Conservation (phyloP, 805 yeast genomes). For the Pichia phayaonensis region DNA sequence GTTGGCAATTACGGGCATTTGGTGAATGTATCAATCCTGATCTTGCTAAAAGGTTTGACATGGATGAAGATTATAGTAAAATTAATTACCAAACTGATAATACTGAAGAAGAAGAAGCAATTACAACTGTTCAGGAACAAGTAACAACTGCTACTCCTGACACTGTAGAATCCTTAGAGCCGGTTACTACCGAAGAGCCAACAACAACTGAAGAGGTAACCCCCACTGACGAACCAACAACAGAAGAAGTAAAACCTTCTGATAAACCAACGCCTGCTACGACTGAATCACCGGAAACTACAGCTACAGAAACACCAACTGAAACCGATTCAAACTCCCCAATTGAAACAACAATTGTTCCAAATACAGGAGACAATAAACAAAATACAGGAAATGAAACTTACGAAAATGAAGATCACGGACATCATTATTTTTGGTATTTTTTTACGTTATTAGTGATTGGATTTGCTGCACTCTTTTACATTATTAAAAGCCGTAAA, state of each 20-base stretch:
- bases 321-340: neutral
- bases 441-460: conserved; percentile 50
- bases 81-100: conserved; percentile 22
- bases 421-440: conserved; percentile 14
- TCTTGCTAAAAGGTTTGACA: conserved; percentile 50
- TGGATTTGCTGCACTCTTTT: conserved; percentile 44
- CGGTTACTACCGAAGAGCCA: neutral
- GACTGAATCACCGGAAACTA: neutral
- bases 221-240: neutral
- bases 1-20: conserved; percentile 75
- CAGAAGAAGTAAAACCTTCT: conserved; percentile 5
- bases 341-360: neutral
- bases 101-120: conserved; percentile 9
- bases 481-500: conserved; percentile 33
- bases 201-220: conserved; percentile 7
- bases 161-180: neutral
- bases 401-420: neutral
- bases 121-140: neutral
- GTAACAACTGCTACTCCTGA: conserved; percentile 3
- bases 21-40: conserved; percentile 69
- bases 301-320: neutral
- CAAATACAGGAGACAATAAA: neutral
- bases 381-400: conserved; percentile 1
- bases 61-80: conserved; percentile 40
- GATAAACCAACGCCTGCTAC: neutral